Conservation (phyloP, 345 rosid species). For the Combretum micranthum region DNA sequence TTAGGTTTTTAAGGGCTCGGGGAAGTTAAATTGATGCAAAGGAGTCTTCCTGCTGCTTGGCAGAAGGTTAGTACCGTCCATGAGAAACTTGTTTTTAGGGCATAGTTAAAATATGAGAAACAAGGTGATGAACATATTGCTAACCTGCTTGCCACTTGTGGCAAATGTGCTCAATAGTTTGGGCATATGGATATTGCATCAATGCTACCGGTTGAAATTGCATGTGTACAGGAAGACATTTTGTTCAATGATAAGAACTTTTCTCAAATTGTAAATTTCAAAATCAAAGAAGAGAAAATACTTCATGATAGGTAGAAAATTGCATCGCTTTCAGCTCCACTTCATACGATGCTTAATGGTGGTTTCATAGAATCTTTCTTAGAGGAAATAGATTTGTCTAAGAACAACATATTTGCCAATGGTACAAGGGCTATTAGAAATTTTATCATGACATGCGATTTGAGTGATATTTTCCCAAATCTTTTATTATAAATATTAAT, state of each 20-base stretch:
- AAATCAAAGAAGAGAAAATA: constrained; percentile 68
- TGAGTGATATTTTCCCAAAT: no score
- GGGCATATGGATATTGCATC: constrained; percentile 65
- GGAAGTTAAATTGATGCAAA: constrained; percentile 73
- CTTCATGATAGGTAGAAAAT: constrained; percentile 72
- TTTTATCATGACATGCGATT: no score
- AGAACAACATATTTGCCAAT: constrained; percentile 58
- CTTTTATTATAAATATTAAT: no score
- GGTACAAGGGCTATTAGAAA: constrained; percentile 64
- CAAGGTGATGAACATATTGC: constrained; percentile 83
- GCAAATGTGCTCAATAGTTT: constrained; percentile 63
- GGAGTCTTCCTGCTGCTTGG: constrained; percentile 93
- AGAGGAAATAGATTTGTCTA: constrained; percentile 80
- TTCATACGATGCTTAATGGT: constrained; percentile 97
- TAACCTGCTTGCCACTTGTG: constrained; percentile 71
- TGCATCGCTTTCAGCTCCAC: no score
- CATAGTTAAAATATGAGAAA: constrained; percentile 87
- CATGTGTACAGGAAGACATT: constrained; percentile 26
- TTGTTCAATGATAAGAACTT: no score
- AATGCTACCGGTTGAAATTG: constrained; percentile 29
- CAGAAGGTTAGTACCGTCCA: constrained; percentile 71
- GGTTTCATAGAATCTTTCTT: constrained; percentile 67
- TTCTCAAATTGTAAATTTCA: constrained; percentile 43
- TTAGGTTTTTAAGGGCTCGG: constrained; percentile 91
- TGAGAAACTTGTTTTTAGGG: constrained; percentile 81